Evolutionary conservation across 148 eudicot genomes (phyloP).

Genomic region (Rhododendron kiyosumense): DNA sequence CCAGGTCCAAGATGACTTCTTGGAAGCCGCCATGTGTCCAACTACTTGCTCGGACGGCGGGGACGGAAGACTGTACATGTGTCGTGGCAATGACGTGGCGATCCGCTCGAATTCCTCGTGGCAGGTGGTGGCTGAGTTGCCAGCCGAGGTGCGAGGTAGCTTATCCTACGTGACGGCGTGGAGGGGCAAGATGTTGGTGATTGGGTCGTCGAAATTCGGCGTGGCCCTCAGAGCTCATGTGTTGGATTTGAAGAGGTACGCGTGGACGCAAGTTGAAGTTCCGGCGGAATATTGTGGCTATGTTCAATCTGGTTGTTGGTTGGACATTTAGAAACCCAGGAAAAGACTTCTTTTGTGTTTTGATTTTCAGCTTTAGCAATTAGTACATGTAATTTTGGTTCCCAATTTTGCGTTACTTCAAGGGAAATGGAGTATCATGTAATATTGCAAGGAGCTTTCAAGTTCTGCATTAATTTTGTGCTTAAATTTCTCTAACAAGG

Average conservation of each 20-base stretch:
- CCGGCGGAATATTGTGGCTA: slow-evolving; percentile 46
- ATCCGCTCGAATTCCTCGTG: slow-evolving; percentile 25
- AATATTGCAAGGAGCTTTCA: not conserved
- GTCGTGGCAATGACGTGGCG: slow-evolving; percentile 20
- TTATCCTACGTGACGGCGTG: slow-evolving; percentile 22
- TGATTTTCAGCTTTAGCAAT: not conserved
- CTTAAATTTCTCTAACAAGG: not conserved
- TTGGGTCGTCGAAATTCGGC: slow-evolving; percentile 36
- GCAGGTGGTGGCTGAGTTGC: slow-evolving; percentile 41
- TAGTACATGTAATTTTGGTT: not conserved
- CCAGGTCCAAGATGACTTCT: slow-evolving; percentile 26
- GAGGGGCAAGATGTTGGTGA: slow-evolving; percentile 39
- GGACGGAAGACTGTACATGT: slow-evolving; percentile 27
- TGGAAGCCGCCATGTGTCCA: slow-evolving; percentile 26
- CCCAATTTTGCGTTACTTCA: not conserved
- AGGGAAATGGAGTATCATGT: too few relatives aligned
- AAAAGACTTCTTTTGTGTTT: not conserved
- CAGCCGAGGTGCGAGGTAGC: slow-evolving; percentile 23
- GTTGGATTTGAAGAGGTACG: slow-evolving; percentile 37
- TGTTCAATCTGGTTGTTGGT: slow-evolving; percentile 58
- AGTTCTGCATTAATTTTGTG: not conserved
- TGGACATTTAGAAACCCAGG: slow-evolving; percentile 31
- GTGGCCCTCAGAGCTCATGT: slow-evolving; percentile 26
- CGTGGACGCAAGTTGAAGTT: slow-evolving; percentile 43
- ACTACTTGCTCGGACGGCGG: slow-evolving; percentile 30